A percentile compares a stretch with the other conserved stretches of the same genome.
These are phyloP conservation scores for Boletus sensibilis DNA, from an alignment of 768 basidiomycete genomes.

Conservation along the genomic window DNA sequence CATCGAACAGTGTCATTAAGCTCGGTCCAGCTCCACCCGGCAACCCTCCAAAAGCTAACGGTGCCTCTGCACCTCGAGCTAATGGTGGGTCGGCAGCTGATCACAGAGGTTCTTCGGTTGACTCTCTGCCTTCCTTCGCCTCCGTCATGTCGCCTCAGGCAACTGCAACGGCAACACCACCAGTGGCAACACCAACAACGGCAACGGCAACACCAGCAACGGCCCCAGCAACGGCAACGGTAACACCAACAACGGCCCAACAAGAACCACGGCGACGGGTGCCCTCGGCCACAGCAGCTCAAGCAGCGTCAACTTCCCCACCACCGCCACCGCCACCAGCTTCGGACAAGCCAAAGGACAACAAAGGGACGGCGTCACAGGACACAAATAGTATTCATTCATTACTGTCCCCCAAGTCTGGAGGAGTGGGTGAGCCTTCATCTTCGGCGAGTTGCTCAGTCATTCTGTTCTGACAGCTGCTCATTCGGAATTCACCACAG, in stretches of 20 bases:
- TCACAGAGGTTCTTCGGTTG: slow-evolving; percentile 23
- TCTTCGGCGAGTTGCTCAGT: slow-evolving; percentile 28
- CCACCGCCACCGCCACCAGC: neutral
- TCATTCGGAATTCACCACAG: slow-evolving; percentile 28
- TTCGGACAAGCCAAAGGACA: slow-evolving; percentile 11
- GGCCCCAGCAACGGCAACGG: no score
- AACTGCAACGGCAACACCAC: neutral
- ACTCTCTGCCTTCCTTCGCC: slow-evolving; percentile 21
- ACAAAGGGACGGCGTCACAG: neutral
- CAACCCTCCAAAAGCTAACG: slow-evolving; percentile 22
- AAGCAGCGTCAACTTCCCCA: neutral
- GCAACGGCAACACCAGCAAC: neutral
- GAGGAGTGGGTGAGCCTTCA: slow-evolving; percentile 34
- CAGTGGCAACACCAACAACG: neutral
- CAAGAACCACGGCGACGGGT: neutral
- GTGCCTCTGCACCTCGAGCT: slow-evolving; percentile 20
- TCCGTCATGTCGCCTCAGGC: slow-evolving; percentile 16
- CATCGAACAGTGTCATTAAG: slow-evolving; percentile 15
- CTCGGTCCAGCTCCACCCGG: slow-evolving; percentile 20
- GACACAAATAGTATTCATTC: neutral
- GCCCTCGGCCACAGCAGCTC: neutral
- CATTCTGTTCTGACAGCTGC: slow-evolving; percentile 28
- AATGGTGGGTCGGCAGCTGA: slow-evolving; percentile 34
- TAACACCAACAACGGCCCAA: neutral
- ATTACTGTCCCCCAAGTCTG: neutral